phyloP scores from a whole-genome alignment of 2,329 filamentous ascomycete genomes.

The Trichoderma endophyticum region DNA sequence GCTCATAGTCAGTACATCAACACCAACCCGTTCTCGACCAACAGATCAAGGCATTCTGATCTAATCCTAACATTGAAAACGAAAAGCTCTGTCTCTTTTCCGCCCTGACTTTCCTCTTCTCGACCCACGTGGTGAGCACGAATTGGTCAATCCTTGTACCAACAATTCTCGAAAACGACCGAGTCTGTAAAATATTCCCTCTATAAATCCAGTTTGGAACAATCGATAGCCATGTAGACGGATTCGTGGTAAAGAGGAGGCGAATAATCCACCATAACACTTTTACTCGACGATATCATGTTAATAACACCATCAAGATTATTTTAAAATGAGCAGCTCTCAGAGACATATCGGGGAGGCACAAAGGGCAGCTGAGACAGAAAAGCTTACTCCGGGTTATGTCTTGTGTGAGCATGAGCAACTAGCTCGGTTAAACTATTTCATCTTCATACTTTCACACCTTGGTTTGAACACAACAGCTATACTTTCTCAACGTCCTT shows the following conservation, averaged over 20 bases:
- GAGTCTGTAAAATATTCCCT: too few relatives aligned
- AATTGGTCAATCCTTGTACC: too few relatives aligned
- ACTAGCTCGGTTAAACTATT: background rate
- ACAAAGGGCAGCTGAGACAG: background rate
- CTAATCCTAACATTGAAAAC: background rate
- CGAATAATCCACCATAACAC: too few relatives aligned
- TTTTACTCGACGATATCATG: background rate
- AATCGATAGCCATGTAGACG: too few relatives aligned
- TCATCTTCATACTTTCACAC: background rate
- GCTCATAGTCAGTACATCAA: background rate
- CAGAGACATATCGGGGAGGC: background rate
- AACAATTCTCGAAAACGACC: too few relatives aligned
- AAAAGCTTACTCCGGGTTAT: background rate
- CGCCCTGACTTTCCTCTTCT: background rate
- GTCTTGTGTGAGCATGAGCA: background rate
- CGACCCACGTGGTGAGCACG: background rate
- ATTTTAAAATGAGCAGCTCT: background rate
- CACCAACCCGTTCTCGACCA: accelerated
- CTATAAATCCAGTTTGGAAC: too few relatives aligned
- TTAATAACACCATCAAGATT: background rate
- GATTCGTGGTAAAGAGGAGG: too few relatives aligned
- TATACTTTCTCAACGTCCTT: background rate
- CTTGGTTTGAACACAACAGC: background rate
- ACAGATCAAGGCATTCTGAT: accelerated
- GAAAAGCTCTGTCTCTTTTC: background rate